Evolutionary conservation across 352 stramenopile genomes (phyloP).

Genomic region (Globisporangium acanthophoron): DNA sequence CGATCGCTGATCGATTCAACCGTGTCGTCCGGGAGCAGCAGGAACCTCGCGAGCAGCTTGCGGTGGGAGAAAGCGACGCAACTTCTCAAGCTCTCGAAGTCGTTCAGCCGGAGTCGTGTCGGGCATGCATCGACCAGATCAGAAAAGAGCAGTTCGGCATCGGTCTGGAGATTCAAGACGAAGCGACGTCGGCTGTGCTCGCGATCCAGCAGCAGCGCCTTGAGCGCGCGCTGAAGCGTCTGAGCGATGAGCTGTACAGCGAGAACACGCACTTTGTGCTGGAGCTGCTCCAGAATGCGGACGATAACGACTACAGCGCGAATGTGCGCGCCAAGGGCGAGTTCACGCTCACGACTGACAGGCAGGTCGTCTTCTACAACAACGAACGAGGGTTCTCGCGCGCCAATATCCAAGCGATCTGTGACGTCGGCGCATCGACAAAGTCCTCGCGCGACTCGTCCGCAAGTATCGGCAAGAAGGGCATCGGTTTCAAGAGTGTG

Average conservation of each 20-base stretch:
- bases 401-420: constrained; percentile 79
- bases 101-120: constrained; percentile 20
- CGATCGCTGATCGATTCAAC: constrained; percentile 11
- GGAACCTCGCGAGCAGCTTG: not conserved
- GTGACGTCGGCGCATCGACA: constrained; percentile 82
- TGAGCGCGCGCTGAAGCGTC: constrained; percentile 75
- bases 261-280: constrained; percentile 87
- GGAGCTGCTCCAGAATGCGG: constrained; percentile 85
- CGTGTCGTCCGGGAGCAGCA: constrained; percentile 3
- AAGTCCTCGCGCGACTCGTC: constrained; percentile 28
- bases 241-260: constrained; percentile 85
- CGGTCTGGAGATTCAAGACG: constrained; percentile 56
- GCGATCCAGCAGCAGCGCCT: constrained; percentile 73
- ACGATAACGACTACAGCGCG: constrained; percentile 70
- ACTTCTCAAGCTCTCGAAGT: not conserved
- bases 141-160: constrained; percentile 78
- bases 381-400: constrained; percentile 80
- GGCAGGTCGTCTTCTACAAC: constrained; percentile 75
- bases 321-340: constrained; percentile 39
- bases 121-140: constrained; percentile 52
- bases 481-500: constrained; percentile 90
- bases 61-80: not conserved
- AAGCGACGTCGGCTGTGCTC: constrained; percentile 48
- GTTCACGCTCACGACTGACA: constrained; percentile 46
- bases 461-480: constrained; percentile 86